Conservation (phyloP, 2,329 filamentous ascomycete genomes). For the Nannizziopsis barbatae region DNA sequence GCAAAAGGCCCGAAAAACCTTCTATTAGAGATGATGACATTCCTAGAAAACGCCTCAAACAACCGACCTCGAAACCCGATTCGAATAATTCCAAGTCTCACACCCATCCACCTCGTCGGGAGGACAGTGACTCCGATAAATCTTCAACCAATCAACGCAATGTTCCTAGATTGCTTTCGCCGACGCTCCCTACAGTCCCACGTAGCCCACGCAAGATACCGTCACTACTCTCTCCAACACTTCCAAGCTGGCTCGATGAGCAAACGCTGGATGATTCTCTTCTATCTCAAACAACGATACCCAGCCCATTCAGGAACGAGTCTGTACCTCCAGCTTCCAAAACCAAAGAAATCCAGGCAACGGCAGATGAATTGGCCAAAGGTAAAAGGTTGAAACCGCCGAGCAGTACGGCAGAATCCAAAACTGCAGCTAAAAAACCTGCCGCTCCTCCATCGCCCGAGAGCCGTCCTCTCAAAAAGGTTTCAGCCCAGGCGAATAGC, state of each 20-base stretch:
- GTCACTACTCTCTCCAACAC: conserved; percentile 46
- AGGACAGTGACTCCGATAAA: conserved; percentile 21
- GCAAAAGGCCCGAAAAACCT: background rate
- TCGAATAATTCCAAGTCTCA: conserved; percentile 21
- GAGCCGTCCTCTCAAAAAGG: conserved; percentile 5
- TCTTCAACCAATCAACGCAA: conserved; percentile 20
- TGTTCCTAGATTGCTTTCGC: conserved; percentile 33
- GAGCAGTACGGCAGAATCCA: conserved; percentile 8
- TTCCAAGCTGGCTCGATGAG: conserved; percentile 46
- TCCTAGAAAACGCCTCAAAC: background rate
- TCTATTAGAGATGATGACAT: background rate
- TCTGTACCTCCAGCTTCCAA: background rate
- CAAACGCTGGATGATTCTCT: conserved; percentile 35
- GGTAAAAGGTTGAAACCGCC: conserved; percentile 2
- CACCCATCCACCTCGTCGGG: conserved; percentile 26
- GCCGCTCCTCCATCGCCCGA: background rate
- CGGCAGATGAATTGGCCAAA: too few species aligned
- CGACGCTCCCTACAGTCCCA: conserved; percentile 30
- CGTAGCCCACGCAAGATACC: conserved; percentile 34
- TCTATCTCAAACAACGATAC: background rate
- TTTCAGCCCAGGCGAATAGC: conserved; percentile 1
- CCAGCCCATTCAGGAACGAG: background rate
- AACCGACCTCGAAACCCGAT: conserved; percentile 12
- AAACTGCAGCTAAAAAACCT: conserved; percentile 1
- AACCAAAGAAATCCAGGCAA: background rate